Percentiles rank a stretch among this genome's conserved stretches.
These are phyloP conservation scores for Globisporangium carolinianum DNA, from an alignment of 352 stramenopile genomes.

Conservation along the genomic window DNA sequence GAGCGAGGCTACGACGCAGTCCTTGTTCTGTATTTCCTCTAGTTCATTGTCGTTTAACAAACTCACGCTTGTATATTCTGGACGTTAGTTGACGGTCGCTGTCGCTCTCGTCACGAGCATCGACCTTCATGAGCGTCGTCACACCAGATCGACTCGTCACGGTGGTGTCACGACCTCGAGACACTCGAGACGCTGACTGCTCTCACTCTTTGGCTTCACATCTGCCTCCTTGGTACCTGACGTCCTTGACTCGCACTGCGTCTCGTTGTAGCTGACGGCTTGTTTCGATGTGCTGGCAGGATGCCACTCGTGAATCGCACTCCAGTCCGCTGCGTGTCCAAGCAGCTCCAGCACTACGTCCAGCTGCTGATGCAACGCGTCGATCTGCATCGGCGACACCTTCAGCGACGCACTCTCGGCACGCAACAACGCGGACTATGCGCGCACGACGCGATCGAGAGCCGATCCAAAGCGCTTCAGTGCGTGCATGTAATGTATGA, in stretches of 20 bases:
- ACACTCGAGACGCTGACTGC: background rate
- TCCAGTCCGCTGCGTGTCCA: background rate
- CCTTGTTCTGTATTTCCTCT: too few species aligned
- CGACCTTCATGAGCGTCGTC: background rate
- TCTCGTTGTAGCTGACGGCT: background rate
- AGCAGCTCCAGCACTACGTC: background rate
- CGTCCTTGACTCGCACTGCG: background rate
- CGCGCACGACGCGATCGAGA: background rate
- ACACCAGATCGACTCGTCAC: too few species aligned
- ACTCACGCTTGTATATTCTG: too few species aligned
- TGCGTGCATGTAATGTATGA: too few species aligned
- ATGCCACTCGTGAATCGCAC: background rate
- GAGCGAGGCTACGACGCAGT: too few species aligned
- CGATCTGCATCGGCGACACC: background rate
- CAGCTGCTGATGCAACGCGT: background rate
- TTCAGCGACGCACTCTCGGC: background rate
- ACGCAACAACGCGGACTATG: background rate
- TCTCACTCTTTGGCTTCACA: background rate
- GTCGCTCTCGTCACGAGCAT: background rate
- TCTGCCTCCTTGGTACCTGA: background rate
- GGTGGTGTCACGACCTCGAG: background rate
- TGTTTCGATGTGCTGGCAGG: background rate
- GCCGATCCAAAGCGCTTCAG: background rate
- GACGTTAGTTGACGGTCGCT: too few species aligned
- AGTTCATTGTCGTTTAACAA: too few species aligned